phyloP scores from a whole-genome alignment of 305 asterid species.

The Petunia hybrid region DNA sequence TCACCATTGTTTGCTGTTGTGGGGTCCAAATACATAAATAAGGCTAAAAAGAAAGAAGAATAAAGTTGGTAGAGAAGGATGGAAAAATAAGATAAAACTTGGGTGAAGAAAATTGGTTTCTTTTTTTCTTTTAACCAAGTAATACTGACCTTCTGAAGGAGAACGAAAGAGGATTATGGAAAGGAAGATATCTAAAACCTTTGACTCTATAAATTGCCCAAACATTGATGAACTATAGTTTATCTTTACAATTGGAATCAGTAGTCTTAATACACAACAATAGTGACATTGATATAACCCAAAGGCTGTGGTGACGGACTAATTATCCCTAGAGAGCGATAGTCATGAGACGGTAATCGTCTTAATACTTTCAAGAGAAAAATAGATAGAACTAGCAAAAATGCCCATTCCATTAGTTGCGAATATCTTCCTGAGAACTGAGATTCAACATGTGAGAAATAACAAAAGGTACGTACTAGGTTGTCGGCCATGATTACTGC shows the following conservation, averaged over 20 bases:
- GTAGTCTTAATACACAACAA: neutral
- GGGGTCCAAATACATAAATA: neutral
- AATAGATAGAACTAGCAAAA: no score
- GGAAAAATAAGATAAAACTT: neutral
- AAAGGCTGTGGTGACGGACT: no score
- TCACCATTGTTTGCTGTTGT: neutral
- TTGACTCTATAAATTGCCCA: no score
- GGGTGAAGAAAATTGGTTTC: no score
- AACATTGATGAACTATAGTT: neutral
- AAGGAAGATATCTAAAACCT: no score
- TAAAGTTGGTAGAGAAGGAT: neutral
- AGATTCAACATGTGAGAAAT: neutral
- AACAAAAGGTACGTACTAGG: conserved; percentile 34
- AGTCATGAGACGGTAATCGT: no score
- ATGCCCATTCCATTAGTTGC: no score
- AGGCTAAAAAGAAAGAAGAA: neutral
- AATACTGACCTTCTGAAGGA: neutral
- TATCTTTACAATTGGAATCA: neutral
- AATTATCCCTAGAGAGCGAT: no score
- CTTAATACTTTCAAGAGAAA: no score
- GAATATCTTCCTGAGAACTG: no score
- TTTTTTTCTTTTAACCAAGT: no score
- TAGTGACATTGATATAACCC: no score
- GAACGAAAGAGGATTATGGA: neutral
- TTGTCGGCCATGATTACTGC: conserved; percentile 34